Evolutionary conservation across 2,329 filamentous ascomycete genomes (phyloP).

Genomic region (Cordyceps cateniannulata): DNA sequence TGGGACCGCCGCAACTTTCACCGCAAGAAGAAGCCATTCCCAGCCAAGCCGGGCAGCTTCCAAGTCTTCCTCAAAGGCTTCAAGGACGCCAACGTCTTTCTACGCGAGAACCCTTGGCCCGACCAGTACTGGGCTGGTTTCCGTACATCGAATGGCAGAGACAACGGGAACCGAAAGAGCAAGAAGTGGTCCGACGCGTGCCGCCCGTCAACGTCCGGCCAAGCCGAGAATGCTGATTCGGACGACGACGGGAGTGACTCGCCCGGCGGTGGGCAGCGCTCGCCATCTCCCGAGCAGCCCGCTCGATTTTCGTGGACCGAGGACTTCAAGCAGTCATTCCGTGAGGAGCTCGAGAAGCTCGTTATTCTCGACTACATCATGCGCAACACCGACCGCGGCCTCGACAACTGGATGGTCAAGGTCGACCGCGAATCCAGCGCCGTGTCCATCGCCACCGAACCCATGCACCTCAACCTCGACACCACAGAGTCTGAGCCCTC

Average conservation of each 20-base stretch:
- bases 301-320: constrained; percentile 80
- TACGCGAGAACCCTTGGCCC: constrained; percentile 94
- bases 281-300: constrained; percentile 46
- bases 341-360: constrained; percentile 92
- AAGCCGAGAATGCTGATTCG: constrained; percentile 57
- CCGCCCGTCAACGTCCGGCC: constrained; percentile 49
- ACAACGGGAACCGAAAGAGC: constrained; percentile 61
- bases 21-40: constrained; percentile 78
- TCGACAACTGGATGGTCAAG: constrained; percentile 99
- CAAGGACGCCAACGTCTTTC: constrained; percentile 93
- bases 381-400: constrained; percentile 92
- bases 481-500: constrained; percentile 25
- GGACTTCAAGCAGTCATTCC: constrained; percentile 78
- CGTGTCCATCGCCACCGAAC: constrained; percentile 81
- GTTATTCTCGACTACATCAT: constrained; percentile 99
- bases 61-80: constrained; percentile 96
- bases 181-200: constrained; percentile 75
- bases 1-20: constrained; percentile 90
- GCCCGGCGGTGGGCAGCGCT: constrained; percentile 28
- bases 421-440: constrained; percentile 79
- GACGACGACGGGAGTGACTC: constrained; percentile 45
- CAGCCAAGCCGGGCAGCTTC: constrained; percentile 89
- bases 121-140: constrained; percentile 74
- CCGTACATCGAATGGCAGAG: constrained; percentile 45
- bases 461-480: constrained; percentile 60